Conservation (phyloP, 2,329 filamentous ascomycete species). For the Paraphaeosphaeria minitans region DNA sequence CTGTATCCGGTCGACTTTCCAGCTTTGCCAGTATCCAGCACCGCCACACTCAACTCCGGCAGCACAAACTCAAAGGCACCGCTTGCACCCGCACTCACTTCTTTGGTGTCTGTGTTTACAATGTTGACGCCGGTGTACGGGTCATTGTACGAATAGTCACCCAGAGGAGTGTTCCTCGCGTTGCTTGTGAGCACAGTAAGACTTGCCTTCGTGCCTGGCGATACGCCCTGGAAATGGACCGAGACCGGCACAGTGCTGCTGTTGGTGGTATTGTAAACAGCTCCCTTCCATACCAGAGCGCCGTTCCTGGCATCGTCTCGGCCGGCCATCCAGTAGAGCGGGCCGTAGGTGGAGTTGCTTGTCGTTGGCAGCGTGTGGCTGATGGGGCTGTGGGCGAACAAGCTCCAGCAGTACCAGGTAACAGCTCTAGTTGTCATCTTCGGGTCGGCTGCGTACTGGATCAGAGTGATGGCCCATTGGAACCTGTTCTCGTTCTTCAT, state of each 20-base stretch:
- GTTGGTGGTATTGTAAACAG: constrained; percentile 56
- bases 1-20: constrained; percentile 1
- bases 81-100: constrained; percentile 40
- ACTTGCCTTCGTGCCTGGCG: constrained; percentile 30
- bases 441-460: constrained; percentile 50
- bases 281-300: constrained; percentile 52
- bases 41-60: constrained; percentile 61
- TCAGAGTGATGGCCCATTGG: constrained; percentile 46
- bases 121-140: constrained; percentile 54
- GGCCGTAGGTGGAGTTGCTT: constrained; percentile 46
- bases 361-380: constrained; percentile 51
- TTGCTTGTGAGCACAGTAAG: constrained; percentile 53
- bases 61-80: constrained; percentile 60
- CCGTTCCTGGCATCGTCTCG: constrained; percentile 34
- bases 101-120: constrained; percentile 27
- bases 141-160: constrained; percentile 51
- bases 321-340: constrained; percentile 55
- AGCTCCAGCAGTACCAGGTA: constrained; percentile 45
- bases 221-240: constrained; percentile 37
- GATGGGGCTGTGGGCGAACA: constrained; percentile 51
- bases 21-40: constrained; percentile 52
- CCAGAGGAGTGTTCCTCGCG: constrained; percentile 47
- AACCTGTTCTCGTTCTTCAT: constrained; percentile 43
- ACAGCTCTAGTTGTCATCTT: constrained; percentile 35
- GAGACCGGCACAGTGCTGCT: constrained; percentile 25